Evolutionary conservation across 768 basidiomycete genomes (phyloP).

Genomic region (Pisolithus sp.): DNA sequence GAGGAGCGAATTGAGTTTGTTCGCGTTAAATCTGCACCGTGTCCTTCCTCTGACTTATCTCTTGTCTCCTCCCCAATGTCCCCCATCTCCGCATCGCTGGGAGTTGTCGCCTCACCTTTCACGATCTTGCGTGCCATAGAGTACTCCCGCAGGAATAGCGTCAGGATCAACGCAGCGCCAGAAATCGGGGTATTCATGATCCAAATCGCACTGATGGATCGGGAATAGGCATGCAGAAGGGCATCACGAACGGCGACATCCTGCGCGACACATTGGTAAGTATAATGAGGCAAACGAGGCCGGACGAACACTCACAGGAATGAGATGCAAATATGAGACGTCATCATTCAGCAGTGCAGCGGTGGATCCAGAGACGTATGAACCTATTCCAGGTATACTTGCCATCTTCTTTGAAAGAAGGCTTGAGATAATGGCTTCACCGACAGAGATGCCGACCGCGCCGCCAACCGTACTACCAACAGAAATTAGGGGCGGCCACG

Average conservation of each 20-base stretch:
- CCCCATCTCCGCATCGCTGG: slow-evolving; percentile 29
- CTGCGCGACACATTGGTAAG: slow-evolving; percentile 22
- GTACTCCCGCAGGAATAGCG: slow-evolving; percentile 54
- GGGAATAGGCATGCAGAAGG: slow-evolving; percentile 56
- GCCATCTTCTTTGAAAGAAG: slow-evolving; percentile 35
- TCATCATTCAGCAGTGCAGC: slow-evolving; percentile 39
- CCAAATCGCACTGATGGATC: slow-evolving; percentile 60
- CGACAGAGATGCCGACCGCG: slow-evolving; percentile 69
- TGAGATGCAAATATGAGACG: slow-evolving; percentile 21
- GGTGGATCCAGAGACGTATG: slow-evolving; percentile 31
- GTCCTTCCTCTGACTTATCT: neutral
- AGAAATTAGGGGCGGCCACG: too few species aligned
- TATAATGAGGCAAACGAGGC: too few species aligned
- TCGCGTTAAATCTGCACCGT: neutral
- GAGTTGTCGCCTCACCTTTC: slow-evolving; percentile 19
- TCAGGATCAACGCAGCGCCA: slow-evolving; percentile 43
- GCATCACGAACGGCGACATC: slow-evolving; percentile 42
- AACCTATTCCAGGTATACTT: slow-evolving; percentile 26
- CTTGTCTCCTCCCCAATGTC: neutral
- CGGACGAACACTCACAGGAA: slow-evolving; percentile 6
- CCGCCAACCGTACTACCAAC: slow-evolving; percentile 56
- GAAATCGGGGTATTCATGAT: slow-evolving; percentile 54
- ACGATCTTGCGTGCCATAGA: slow-evolving; percentile 48
- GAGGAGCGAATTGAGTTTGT: neutral
- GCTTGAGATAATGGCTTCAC: slow-evolving; percentile 63